These are phyloP conservation scores for Spathaspora girioi DNA, from an alignment of 805 yeast genomes.

Conservation along the genomic window DNA sequence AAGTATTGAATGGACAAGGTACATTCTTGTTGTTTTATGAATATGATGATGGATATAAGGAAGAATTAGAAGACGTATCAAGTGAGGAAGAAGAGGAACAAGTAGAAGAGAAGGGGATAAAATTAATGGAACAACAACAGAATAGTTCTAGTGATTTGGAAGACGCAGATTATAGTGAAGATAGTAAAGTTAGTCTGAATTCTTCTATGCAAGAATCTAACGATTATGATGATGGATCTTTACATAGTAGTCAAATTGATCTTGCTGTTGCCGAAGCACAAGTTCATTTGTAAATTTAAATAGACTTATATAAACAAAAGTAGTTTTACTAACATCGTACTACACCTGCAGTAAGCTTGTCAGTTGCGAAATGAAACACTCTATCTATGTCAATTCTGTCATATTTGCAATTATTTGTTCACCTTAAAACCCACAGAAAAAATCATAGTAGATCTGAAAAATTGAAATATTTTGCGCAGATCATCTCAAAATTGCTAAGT, in stretches of 20 bases:
- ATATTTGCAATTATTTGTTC: background rate
- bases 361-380: too few relatives aligned
- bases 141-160: background rate
- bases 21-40: constrained; percentile 94
- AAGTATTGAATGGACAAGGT: constrained; percentile 79
- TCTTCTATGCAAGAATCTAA: background rate
- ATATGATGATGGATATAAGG: constrained; percentile 26
- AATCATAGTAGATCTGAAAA: background rate
- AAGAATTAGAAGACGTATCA: constrained; percentile 15
- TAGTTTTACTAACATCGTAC: background rate
- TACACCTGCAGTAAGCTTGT: background rate
- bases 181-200: background rate
- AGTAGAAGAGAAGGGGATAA: constrained; percentile 4
- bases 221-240: constrained; percentile 4
- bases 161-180: constrained; percentile 4
- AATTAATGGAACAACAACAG: background rate
- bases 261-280: constrained; percentile 10
- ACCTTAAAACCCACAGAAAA: background rate
- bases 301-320: background rate
- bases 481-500: background rate
- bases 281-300: constrained; percentile 7
- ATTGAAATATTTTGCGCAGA: background rate
- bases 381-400: too few relatives aligned
- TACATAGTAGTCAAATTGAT: background rate
- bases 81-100: constrained; percentile 16